Base-by-base conservation (phyloP, 2,329 filamentous ascomycete genomes). In the Tolypocladium cylindrosporum region DNA sequence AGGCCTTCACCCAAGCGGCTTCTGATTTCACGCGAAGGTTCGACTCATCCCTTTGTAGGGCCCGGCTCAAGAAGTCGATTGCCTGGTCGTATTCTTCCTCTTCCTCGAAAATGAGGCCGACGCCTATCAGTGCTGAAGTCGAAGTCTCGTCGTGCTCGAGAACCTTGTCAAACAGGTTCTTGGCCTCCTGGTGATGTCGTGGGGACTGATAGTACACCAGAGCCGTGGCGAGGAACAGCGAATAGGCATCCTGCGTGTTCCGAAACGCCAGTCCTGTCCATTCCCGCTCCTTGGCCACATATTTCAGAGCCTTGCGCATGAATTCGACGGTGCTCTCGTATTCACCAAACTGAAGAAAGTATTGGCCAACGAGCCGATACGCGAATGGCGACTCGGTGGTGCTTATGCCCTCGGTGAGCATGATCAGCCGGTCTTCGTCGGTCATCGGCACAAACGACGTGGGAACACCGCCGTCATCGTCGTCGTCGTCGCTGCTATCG, bases 21-120 rank as follows among this genome's bases (percentile, higher is more conserved):
- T 99, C 95, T 19, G 89, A 88, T 57, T 85, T 87, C 50, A 99
- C 87, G 37, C 86, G 87, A 24, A 91, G 77, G 64, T 97, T 96
- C 13, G 77, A 76, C 2, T 80, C 76, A 67, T 96, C 90, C 31
- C 89, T 83, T 62, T 85, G 71, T 34, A 95, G 71, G 1, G 94
- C 94, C 61, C 90, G 83, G 43, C 81, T 81, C 14, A 99, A 75
- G 66, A 96, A 97, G 36, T 88, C 82, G 43, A 92, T 85, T 0
- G 95, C 94, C 66, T 90, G 81, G 53, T 83, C 79, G 66, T 90
- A 97, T 61, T 97, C 89, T 66, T 96, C 88, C 63, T 96, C 91
- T 65, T 97, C 94, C 71, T 97, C 91, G 53, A 92, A 87, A 45
- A 99, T 93, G 31, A 97, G 74, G 1, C 94, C 95, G 40, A 97